These are phyloP conservation scores for Ceratopteris richardii DNA, from an alignment of 75 land plant species.

Conservation along the genomic window DNA sequence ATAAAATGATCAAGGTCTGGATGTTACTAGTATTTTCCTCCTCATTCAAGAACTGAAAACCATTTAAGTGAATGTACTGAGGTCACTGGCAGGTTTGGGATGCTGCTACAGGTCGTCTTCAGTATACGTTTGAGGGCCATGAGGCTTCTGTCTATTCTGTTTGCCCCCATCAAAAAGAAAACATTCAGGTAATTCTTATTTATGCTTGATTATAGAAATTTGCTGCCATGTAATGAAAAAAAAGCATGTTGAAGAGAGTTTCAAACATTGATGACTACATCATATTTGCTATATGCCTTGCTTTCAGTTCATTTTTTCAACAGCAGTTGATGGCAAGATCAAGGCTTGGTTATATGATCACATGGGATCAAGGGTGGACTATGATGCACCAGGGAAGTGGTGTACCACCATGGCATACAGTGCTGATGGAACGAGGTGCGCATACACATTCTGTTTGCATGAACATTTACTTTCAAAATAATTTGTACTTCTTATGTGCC, in stretches of 20 bases:
- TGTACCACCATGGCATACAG: slow-evolving; percentile 33
- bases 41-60: too few relatives aligned
- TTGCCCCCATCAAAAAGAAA: slow-evolving; percentile 28
- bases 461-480: too few relatives aligned
- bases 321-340: slow-evolving; percentile 26
- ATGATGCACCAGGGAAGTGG: slow-evolving; percentile 30
- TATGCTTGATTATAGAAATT: too few relatives aligned
- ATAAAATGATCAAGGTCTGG: slow-evolving; percentile 79
- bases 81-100: slow-evolving; percentile 23
- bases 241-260: too few relatives aligned
- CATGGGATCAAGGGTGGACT: slow-evolving; percentile 25
- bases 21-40: too few relatives aligned
- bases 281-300: not conserved
- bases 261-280: not conserved
- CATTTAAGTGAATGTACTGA: too few relatives aligned
- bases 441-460: too few relatives aligned
- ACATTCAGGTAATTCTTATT: slow-evolving; percentile 16
- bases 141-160: slow-evolving; percentile 27
- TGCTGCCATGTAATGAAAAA: not conserved
- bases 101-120: slow-evolving; percentile 20
- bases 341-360: slow-evolving; percentile 26
- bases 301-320: slow-evolving; percentile 26
- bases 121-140: slow-evolving; percentile 24
- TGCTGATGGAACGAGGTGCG: slow-evolving; percentile 32
- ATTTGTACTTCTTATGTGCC: too few relatives aligned